Base-by-base conservation (phyloP, 108 stramenopile genomes). In the Nitzschia putrida region DNA sequence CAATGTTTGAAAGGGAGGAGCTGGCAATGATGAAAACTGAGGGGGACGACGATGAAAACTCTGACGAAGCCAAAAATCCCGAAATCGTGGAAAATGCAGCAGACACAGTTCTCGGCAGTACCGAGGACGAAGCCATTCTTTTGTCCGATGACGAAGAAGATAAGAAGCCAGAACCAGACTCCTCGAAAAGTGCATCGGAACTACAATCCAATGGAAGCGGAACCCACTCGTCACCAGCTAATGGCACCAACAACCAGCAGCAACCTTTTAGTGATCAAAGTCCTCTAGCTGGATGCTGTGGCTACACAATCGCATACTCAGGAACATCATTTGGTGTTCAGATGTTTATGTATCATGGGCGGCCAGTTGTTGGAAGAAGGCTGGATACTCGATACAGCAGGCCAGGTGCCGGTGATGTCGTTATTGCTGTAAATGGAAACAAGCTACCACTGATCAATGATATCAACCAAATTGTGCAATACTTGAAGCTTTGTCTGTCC, bases 1-100 rank as follows among this genome's bases (percentile, higher is more conserved):
- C 86, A 53, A 74, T 86, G 55, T 72, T 94, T 0, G 88, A 71
- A 22, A 69, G 76, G 10, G 85, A 90, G 66, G 93, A 94, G 57
- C 69, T 85, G 57, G 73, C 61, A 10, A 90, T 90, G 89, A 52
- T 94, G 23, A 66, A 76, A 16, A 41, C 72, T 13, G 84, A 83
- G 0, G 86, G 82, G 0, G 87, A 85, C n/a, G 83, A 81, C 7
- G 83, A 71, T 3, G 76, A 76, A 3, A 74, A 72, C 52, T 23
- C 25, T 18, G 84, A 85, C 70, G 57, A 61, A 9, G 57, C 59
- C 26, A 26, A 38, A 12, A 57, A 44, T 23, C 14, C 16, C n/a
- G 18, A 8, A 49, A 55, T 0, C n/a, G 13, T 23, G 38, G 49
- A 18, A 47, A 34, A 34, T 34, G 21, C 66, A 34, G 10, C 73